Evolutionary conservation across 257 asterid genomes (phyloP).

Genomic region (Orobanche coerulescens): DNA sequence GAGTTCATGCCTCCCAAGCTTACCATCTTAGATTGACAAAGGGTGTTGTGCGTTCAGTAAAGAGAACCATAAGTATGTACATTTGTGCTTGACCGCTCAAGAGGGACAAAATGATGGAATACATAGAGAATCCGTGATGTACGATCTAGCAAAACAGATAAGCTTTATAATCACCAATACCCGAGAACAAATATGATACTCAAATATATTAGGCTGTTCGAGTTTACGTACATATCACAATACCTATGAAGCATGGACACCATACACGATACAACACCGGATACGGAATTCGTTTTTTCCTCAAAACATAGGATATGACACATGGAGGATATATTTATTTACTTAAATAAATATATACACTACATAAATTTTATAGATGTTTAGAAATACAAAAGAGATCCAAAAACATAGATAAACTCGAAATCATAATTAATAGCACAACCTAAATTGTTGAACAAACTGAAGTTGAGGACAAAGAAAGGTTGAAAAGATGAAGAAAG

Average conservation of each 20-base stretch:
- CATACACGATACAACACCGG: too few species aligned
- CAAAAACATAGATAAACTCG: too few species aligned
- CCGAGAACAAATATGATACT: background rate
- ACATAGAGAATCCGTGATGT: constrained; percentile 86
- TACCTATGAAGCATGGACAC: background rate
- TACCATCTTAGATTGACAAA: constrained; percentile 91
- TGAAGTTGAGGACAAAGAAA: too few species aligned
- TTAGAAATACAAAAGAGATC: too few species aligned
- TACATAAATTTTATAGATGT: too few species aligned
- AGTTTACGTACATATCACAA: background rate
- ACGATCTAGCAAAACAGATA: constrained; percentile 43
- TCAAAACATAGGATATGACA: too few species aligned
- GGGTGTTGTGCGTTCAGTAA: constrained; percentile 91
- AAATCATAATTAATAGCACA: too few species aligned
- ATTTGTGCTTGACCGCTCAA: constrained; percentile 79
- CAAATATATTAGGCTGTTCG: constrained; percentile 8
- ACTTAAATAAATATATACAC: too few species aligned
- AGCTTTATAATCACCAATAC: constrained; percentile 5
- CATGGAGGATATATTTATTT: too few species aligned
- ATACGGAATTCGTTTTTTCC: too few species aligned
- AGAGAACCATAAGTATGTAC: constrained; percentile 79
- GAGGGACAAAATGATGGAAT: constrained; percentile 61
- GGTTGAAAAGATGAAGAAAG: too few species aligned
- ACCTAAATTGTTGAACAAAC: too few species aligned
- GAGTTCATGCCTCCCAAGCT: constrained; percentile 17